Percentiles rank a stretch among this genome's conserved stretches.
Conservation (phyloP, 2,329 filamentous ascomycete species). For the Scytalidium lignicola region DNA sequence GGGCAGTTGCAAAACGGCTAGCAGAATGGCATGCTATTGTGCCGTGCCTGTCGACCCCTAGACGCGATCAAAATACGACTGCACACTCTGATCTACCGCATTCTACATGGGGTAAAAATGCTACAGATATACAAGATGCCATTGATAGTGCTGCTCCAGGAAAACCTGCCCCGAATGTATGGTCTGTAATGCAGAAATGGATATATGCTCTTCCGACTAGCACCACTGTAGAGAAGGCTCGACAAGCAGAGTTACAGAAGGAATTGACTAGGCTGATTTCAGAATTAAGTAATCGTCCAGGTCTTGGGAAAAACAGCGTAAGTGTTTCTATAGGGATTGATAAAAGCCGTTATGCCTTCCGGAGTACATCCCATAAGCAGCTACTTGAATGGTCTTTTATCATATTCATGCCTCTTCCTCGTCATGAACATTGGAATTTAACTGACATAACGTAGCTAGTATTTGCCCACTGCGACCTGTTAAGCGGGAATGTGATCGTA, state of each 20-base stretch:
- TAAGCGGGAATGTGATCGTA: slow-evolving; percentile 96
- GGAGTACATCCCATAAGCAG: too few relatives aligned
- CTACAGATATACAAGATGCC: slow-evolving; percentile 34
- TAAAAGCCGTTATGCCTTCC: slow-evolving; percentile 6
- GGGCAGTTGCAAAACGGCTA: slow-evolving; percentile 75
- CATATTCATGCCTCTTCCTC: not conserved
- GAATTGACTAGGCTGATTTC: slow-evolving; percentile 68
- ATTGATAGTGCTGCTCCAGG: slow-evolving; percentile 53
- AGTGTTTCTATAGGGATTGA: slow-evolving; percentile 29
- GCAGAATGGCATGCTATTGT: slow-evolving; percentile 87
- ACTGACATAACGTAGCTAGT: slow-evolving; percentile 55
- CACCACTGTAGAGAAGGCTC: slow-evolving; percentile 62
- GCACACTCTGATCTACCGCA: slow-evolving; percentile 20
- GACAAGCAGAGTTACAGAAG: slow-evolving; percentile 63
- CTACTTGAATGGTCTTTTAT: not conserved
- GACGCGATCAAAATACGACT: slow-evolving; percentile 33
- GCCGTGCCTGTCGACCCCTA: slow-evolving; percentile 45
- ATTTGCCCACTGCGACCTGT: slow-evolving; percentile 90
- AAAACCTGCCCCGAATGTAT: slow-evolving; percentile 78
- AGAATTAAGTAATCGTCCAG: slow-evolving; percentile 70
- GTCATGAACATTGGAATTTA: not conserved
- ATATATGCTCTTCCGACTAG: slow-evolving; percentile 74
- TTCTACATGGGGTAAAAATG: slow-evolving; percentile 26
- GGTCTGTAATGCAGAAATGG: slow-evolving; percentile 97
- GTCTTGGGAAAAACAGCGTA: slow-evolving; percentile 71